These are phyloP conservation scores for Bromus sterilis DNA, from an alignment of 176 grass and related monocot species.

Conservation along the genomic window DNA sequence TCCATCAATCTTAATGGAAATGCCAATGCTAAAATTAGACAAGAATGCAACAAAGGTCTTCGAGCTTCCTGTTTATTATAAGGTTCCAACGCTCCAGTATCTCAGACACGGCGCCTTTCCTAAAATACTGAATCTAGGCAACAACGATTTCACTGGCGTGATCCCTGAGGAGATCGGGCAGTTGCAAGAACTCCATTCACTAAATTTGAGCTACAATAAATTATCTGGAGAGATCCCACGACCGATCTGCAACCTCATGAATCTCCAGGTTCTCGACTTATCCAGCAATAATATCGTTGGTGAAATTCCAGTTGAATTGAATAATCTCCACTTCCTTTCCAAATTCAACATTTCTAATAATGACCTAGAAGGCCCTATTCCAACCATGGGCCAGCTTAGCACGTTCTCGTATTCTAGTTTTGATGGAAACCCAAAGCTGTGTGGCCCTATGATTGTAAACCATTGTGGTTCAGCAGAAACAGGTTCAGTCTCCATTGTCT, in stretches of 20 bases:
- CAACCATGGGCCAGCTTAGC: neutral
- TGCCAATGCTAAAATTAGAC: neutral
- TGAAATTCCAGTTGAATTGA: neutral
- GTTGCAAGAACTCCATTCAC: neutral
- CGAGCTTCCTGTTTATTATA: constrained; percentile 15
- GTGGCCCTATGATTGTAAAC: neutral
- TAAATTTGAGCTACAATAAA: constrained; percentile 9
- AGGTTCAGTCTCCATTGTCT: neutral
- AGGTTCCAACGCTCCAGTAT: too few relatives aligned
- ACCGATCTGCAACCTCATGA: neutral
- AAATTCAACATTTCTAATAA: constrained; percentile 18
- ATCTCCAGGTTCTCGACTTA: constrained; percentile 4
- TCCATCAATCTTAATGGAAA: neutral
- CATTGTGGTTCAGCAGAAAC: neutral
- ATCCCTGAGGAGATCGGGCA: neutral
- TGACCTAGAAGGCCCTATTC: constrained; percentile 20
- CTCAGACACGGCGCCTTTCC: too few relatives aligned
- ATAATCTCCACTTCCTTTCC: constrained; percentile 20
- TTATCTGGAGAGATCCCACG: constrained; percentile 15
- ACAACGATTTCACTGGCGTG: neutral
- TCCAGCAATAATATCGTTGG: constrained; percentile 14
- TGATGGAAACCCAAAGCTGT: constrained; percentile 31
- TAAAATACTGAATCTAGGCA: neutral
- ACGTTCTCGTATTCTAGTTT: constrained; percentile 28
- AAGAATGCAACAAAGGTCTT: neutral